phyloP scores from a whole-genome alignment of 148 eudicot species.

The Camellia japonica region DNA sequence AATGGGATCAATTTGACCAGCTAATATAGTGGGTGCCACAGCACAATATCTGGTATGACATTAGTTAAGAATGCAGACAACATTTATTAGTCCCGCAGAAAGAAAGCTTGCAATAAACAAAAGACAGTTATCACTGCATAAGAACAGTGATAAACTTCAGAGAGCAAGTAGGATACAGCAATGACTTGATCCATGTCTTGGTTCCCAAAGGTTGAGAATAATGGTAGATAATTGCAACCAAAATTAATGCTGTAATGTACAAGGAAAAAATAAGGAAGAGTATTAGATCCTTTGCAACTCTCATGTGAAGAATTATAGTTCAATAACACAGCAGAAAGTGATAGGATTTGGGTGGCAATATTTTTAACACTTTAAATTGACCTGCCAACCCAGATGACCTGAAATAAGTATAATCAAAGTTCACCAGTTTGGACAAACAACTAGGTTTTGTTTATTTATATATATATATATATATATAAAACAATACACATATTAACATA shows the following conservation, averaged over 20 bases:
- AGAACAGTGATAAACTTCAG: not conserved
- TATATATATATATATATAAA: too few relatives aligned
- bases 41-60: conserved; percentile 69
- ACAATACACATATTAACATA: not conserved
- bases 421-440: not conserved
- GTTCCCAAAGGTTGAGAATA: conserved; percentile 79
- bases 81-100: not conserved
- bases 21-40: conserved; percentile 81
- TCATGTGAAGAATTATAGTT: conserved; percentile 2
- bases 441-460: not conserved
- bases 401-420: not conserved
- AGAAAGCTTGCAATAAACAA: conserved; percentile 8
- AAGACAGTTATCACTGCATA: not conserved
- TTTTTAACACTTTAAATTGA: not conserved
- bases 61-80: conserved; percentile 27
- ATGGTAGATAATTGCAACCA: conserved; percentile 76
- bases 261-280: not conserved
- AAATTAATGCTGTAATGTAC: conserved; percentile 64
- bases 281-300: conserved; percentile 15
- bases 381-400: not conserved
- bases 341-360: not conserved
- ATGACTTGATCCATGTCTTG: conserved; percentile 71
- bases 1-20: conserved; percentile 88
- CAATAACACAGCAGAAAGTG: not conserved
- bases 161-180: conserved; percentile 67